Conservation (phyloP, 768 basidiomycete species). For the Omphalotus guepiniiformis region DNA sequence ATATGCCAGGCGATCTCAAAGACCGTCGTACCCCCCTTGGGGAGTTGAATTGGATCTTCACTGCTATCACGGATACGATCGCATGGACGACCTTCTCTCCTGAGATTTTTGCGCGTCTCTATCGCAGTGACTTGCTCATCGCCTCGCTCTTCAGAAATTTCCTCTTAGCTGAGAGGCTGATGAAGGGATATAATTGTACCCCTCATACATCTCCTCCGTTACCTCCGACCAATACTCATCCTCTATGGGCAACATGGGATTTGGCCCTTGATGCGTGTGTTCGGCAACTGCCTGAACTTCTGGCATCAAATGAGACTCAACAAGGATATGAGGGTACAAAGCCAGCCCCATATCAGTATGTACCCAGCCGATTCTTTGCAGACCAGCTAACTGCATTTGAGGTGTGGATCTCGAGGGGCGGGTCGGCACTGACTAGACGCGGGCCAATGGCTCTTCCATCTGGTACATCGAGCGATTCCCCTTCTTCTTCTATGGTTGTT, state of each 20-base stretch:
- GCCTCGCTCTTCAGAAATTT: slow-evolving; percentile 97
- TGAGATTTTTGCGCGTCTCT: slow-evolving; percentile 89
- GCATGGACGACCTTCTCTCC: slow-evolving; percentile 97
- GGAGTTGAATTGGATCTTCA: slow-evolving; percentile 99
- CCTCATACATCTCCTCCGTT: slow-evolving; percentile 90
- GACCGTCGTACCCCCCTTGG: slow-evolving; percentile 95
- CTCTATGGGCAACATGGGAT: slow-evolving; percentile 97
- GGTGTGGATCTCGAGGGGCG: slow-evolving; percentile 95
- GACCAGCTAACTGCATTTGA: slow-evolving; percentile 97
- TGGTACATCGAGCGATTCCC: slow-evolving; percentile 4
- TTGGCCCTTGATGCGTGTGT: slow-evolving; percentile 93
- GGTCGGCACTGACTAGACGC: slow-evolving; percentile 73
- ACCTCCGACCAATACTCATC: slow-evolving; percentile 94
- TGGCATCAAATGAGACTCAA: slow-evolving; percentile 36
- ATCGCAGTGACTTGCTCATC: slow-evolving; percentile 92
- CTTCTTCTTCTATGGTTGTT: not conserved
- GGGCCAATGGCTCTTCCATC: slow-evolving; percentile 70
- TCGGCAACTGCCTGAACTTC: slow-evolving; percentile 84
- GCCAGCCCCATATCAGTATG: slow-evolving; percentile 60
- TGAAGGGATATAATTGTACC: slow-evolving; percentile 97
- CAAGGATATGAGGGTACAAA: slow-evolving; percentile 20
- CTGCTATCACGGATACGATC: slow-evolving; percentile 97
- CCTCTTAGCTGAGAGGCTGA: slow-evolving; percentile 93
- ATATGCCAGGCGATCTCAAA: slow-evolving; percentile 89
- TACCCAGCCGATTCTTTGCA: slow-evolving; percentile 88